phyloP scores from a whole-genome alignment of 2,329 filamentous ascomycete genomes.

The Diaporthe batatas region DNA sequence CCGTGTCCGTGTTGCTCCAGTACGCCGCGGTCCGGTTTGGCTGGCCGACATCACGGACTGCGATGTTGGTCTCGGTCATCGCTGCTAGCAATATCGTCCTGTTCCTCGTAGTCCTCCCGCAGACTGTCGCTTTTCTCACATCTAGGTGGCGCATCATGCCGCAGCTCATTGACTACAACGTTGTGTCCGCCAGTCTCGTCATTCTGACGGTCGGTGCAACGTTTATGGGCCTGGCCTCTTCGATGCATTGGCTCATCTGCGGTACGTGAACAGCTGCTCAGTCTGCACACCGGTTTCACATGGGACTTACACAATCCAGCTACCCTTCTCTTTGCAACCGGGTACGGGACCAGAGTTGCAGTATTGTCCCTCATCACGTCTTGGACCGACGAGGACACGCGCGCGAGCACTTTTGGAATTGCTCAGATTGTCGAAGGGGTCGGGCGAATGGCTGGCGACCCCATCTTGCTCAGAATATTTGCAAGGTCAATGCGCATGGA shows the following conservation, averaged over 20 bases:
- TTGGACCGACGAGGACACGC: slow-evolving; percentile 41
- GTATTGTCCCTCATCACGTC: slow-evolving; percentile 39
- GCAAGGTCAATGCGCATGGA: slow-evolving; percentile 36
- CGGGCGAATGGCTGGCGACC: slow-evolving; percentile 40
- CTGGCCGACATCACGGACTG: slow-evolving; percentile 39
- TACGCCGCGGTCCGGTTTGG: slow-evolving; percentile 42
- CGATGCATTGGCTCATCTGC: slow-evolving; percentile 38
- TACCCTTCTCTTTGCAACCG: slow-evolving; percentile 38
- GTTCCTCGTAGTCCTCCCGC: slow-evolving; percentile 40
- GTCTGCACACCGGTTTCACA: not conserved
- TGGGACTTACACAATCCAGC: slow-evolving; percentile 26
- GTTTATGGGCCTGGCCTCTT: slow-evolving; percentile 39
- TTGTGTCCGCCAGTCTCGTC: slow-evolving; percentile 38
- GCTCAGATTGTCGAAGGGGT: slow-evolving; percentile 40
- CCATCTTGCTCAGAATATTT: slow-evolving; percentile 39
- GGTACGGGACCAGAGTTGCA: slow-evolving; percentile 41
- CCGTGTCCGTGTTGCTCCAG: slow-evolving; percentile 39
- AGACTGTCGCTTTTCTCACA: slow-evolving; percentile 38
- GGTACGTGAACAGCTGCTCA: not conserved
- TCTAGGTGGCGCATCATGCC: slow-evolving; percentile 35
- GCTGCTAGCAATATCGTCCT: slow-evolving; percentile 41
- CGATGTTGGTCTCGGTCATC: slow-evolving; percentile 42
- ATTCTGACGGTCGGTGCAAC: slow-evolving; percentile 34
- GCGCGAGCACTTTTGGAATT: slow-evolving; percentile 40
- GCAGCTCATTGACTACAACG: slow-evolving; percentile 42